These are phyloP conservation scores for Leucocoprinus leucothites DNA, from an alignment of 768 basidiomycete species.

Conservation along the genomic window DNA sequence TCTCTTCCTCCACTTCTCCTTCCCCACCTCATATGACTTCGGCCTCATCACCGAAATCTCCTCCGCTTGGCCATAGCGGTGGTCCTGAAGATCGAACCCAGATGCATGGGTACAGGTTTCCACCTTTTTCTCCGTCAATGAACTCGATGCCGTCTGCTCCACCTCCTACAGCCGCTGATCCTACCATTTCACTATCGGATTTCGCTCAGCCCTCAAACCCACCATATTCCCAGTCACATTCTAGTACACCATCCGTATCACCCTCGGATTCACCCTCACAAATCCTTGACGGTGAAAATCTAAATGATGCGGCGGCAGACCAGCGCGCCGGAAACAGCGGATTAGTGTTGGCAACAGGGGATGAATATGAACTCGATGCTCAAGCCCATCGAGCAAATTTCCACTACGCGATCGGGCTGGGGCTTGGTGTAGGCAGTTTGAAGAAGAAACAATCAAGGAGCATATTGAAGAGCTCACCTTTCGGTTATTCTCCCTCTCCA, in stretches of 20 bases:
- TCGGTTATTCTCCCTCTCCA: background rate
- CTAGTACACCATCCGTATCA: background rate
- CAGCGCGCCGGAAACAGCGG: too few species aligned
- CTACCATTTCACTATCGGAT: background rate
- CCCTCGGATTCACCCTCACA: background rate
- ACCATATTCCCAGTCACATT: background rate
- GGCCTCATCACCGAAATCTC: background rate
- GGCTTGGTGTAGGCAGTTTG: conserved; percentile 4
- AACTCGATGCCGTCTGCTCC: background rate
- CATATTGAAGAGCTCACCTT: background rate
- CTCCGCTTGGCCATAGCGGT: background rate
- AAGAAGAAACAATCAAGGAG: conserved; percentile 4
- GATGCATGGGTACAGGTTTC: background rate
- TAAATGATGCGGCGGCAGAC: background rate
- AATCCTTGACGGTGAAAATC: background rate
- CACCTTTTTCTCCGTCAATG: background rate
- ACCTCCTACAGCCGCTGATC: background rate
- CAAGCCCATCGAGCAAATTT: background rate
- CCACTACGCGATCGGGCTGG: background rate
- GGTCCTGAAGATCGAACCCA: background rate
- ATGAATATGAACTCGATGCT: background rate
- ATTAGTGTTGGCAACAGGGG: background rate
- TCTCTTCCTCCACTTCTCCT: background rate
- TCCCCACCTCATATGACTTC: background rate
- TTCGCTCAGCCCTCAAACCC: background rate